Percentiles rank a stretch among this genome's conserved stretches.
Evolutionary conservation across 768 basidiomycete species (phyloP).

Genomic region (Tulasnella sp.): DNA sequence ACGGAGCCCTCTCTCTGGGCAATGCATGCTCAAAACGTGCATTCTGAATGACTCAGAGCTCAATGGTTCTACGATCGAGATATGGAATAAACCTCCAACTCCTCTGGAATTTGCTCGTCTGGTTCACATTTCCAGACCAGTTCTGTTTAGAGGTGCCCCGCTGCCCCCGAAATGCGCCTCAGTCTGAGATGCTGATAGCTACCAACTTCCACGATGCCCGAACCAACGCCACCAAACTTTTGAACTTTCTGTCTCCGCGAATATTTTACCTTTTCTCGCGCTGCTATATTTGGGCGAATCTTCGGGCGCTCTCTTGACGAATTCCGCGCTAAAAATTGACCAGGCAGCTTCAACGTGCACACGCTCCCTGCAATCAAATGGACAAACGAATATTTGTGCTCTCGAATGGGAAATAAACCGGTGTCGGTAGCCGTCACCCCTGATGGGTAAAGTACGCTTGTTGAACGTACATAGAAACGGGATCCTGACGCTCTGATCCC

Average conservation of each 20-base stretch:
- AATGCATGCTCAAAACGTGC: neutral
- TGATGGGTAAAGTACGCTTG: slow-evolving; percentile 54
- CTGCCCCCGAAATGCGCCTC: neutral
- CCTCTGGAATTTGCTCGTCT: slow-evolving; percentile 62
- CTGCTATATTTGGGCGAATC: neutral
- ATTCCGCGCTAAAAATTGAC: neutral
- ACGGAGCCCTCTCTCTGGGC: neutral
- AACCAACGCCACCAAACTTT: neutral
- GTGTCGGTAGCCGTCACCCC: slow-evolving; percentile 78
- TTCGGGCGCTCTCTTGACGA: neutral
- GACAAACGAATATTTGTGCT: slow-evolving; percentile 55
- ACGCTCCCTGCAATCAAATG: slow-evolving; percentile 43
- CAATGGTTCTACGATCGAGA: slow-evolving; percentile 23
- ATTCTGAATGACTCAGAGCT: slow-evolving; percentile 23
- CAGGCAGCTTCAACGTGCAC: slow-evolving; percentile 14
- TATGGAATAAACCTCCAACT: slow-evolving; percentile 48
- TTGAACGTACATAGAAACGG: neutral
- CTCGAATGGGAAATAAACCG: slow-evolving; percentile 43
- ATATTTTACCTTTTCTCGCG: neutral
- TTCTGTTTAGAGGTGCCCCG: slow-evolving; percentile 53
- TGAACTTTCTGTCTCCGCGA: neutral
- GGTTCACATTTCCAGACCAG: slow-evolving; percentile 61
- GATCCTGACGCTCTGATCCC: slow-evolving; percentile 5
- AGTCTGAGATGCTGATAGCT: neutral
- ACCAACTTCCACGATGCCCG: neutral